Conservation (phyloP, 345 rosid genomes). For the Garcia nutans region DNA sequence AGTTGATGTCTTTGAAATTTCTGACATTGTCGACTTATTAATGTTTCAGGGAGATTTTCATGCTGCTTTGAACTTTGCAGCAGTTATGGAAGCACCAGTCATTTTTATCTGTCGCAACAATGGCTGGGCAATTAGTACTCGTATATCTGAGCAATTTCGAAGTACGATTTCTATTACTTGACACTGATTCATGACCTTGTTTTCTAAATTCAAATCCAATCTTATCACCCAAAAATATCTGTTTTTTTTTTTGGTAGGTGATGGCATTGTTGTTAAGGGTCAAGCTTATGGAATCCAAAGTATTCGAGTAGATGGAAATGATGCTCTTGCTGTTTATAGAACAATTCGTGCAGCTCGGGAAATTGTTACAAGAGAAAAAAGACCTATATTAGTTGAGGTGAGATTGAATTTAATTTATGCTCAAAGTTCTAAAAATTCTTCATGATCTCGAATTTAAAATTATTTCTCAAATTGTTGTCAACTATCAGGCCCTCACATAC, state of each 20-base stretch:
- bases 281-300: conserved; percentile 80
- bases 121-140: conserved; percentile 93
- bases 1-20: not conserved
- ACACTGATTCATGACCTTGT: not conserved
- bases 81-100: conserved; percentile 76
- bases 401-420: not conserved
- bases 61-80: conserved; percentile 72
- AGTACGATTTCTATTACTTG: conserved; percentile 33
- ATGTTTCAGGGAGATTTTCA: conserved; percentile 75
- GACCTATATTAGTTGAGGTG: conserved; percentile 86
- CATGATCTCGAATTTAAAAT: too few relatives aligned
- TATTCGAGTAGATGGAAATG: conserved; percentile 89
- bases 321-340: conserved; percentile 81
- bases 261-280: conserved; percentile 81
- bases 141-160: conserved; percentile 77
- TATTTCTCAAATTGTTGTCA: not conserved
- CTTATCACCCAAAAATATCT: not conserved
- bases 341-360: conserved; percentile 69
- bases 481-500: conserved; percentile 71
- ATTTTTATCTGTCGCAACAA: conserved; percentile 81
- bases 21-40: conserved; percentile 6
- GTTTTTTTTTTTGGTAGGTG: conserved; percentile 57
- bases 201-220: not conserved
- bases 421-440: not conserved
- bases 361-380: conserved; percentile 62